Evolutionary conservation across 192 early-diverging fungal species (phyloP).

Genomic region (Mortierella claussenii): DNA sequence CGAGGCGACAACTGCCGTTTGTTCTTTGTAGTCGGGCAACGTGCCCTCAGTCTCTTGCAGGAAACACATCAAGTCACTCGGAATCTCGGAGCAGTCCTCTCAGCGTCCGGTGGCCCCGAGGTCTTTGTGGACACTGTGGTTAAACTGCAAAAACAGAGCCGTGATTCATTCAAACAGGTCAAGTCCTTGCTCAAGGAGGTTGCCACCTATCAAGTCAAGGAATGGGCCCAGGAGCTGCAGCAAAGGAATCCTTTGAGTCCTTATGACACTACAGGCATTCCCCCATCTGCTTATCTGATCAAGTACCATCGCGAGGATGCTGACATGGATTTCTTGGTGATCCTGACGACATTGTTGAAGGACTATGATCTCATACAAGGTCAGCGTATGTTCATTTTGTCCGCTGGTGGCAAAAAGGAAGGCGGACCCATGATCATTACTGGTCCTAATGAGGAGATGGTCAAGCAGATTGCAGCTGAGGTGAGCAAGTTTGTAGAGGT

Average conservation of each 20-base stretch:
- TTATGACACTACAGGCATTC: not conserved
- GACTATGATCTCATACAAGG: constrained; percentile 43
- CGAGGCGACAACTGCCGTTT: constrained; percentile 72
- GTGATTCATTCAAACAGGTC: constrained; percentile 39
- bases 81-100: constrained; percentile 48
- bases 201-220: constrained; percentile 46
- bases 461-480: constrained; percentile 48
- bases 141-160: constrained; percentile 47
- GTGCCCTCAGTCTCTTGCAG: constrained; percentile 60
- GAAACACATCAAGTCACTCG: constrained; percentile 46
- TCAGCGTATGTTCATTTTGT: constrained; percentile 45
- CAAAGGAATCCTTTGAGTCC: constrained; percentile 13
- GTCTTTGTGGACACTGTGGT: constrained; percentile 55
- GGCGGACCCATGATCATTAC: constrained; percentile 59
- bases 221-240: constrained; percentile 46
- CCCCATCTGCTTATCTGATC: constrained; percentile 15
- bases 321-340: constrained; percentile 57
- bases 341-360: constrained; percentile 41
- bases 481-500: constrained; percentile 43
- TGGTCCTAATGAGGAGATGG: constrained; percentile 42
- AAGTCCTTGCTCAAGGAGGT: constrained; percentile 51
- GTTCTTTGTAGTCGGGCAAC: constrained; percentile 75
- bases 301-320: constrained; percentile 59
- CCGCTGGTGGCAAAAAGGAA: constrained; percentile 51
- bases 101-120: constrained; percentile 52